Evolutionary conservation across 148 eudicot species (phyloP).

Genomic region (Selenicereus undatus): DNA sequence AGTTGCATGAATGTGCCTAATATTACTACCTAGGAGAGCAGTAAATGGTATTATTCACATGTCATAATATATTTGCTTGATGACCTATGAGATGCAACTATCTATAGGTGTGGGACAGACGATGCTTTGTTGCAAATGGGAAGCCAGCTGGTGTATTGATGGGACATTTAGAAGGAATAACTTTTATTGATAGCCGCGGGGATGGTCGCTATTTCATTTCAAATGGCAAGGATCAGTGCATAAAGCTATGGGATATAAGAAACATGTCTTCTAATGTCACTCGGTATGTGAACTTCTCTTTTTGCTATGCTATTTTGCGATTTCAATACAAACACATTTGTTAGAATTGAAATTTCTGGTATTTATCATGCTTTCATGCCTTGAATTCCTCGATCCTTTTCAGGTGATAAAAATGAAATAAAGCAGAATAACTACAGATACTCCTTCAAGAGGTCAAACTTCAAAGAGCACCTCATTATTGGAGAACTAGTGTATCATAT

Average conservation of each 20-base stretch:
- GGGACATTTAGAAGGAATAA: conserved; percentile 87
- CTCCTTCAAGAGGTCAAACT: neutral
- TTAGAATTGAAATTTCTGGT: neutral
- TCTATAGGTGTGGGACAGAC: conserved; percentile 90
- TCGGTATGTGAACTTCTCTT: conserved; percentile 34
- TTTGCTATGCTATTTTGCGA: neutral
- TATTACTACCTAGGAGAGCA: neutral
- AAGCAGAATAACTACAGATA: neutral
- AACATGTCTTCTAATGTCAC: conserved; percentile 65
- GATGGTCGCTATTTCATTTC: conserved; percentile 89
- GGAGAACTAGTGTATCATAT: neutral
- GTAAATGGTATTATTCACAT: neutral
- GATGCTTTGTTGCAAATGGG: conserved; percentile 54
- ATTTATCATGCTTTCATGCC: neutral
- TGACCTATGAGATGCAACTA: conserved; percentile 11
- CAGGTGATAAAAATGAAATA: neutral
- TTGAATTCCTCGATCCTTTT: neutral
- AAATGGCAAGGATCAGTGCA: conserved; percentile 82
- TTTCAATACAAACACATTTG: neutral
- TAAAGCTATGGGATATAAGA: conserved; percentile 87
- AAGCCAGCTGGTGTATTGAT: conserved; percentile 56
- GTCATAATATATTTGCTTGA: neutral
- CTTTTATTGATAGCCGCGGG: conserved; percentile 73
- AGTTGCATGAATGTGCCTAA: neutral
- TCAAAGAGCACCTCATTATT: neutral